Base-by-base conservation (phyloP, 2,329 filamentous ascomycete species). In the Colletotrichum eleusines region DNA sequence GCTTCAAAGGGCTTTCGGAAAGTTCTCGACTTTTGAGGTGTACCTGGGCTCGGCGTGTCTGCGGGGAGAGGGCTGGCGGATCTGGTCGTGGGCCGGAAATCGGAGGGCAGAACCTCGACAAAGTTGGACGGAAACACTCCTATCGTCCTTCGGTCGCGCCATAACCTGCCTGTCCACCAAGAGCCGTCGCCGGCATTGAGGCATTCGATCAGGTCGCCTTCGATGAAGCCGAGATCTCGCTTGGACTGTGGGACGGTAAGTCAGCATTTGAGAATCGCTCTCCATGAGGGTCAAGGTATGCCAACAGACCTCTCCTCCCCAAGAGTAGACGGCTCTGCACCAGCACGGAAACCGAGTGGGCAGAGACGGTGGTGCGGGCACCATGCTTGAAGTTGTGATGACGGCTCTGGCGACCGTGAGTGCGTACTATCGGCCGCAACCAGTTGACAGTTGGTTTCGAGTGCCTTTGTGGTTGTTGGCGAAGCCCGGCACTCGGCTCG, bases 41-140 rank as follows among this genome's bases (percentile, higher is more conserved):
- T 84, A 74, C 84, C 86, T 57, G 88, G 85, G 69, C 85, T 87
- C 54, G 88, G 85, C 1, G 87, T 84, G 76, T 84, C 86, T 72
- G 74, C 83, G 73, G 90, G 83, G 81, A 94, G 81, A 1, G 89
- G 88, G 75, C 89, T 91, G 63, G 84, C 85, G 38, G 88, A 86
- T 77, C 90, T 84, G 53, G 85, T 85, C 76, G 90, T 89, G 71
- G 96, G 96, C 68, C 93, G 91, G 79, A 97, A 98, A 79, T 90
- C 89, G 71, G 96, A 90, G 66, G 93, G 92, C 40, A 99, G 87
- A 7, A 99, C 88, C 79, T 97, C 90, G 78, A 99, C 96, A 78
- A 99, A 99, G 83, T 99, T 99, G 77, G 95, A 98, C 0, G 96
- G 96, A 78, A 99, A 99, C 26, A 96, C 86, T 64, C 96, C 96